Evolutionary conservation across 2,329 filamentous ascomycete genomes (phyloP).

Genomic region (Ceratocystis lukuohia): DNA sequence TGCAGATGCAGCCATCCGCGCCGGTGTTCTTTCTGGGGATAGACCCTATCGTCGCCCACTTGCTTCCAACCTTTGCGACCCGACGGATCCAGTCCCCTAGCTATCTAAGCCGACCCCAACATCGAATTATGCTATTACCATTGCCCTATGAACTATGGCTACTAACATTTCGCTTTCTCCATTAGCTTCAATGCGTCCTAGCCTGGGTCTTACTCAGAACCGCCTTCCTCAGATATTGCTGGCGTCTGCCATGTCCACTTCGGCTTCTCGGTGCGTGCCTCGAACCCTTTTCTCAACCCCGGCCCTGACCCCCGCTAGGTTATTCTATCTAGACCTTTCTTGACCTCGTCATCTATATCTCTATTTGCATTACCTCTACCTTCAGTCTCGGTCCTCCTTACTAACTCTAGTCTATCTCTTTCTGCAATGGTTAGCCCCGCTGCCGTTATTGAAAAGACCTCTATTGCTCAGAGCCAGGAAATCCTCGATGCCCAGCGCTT

Average conservation of each 20-base stretch:
- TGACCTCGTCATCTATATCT: not conserved
- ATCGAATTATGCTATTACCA: not conserved
- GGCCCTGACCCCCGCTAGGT: not conserved
- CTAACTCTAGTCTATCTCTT: slow-evolving; percentile 14
- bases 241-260: slow-evolving; percentile 30
- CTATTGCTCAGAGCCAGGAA: slow-evolving; percentile 38
- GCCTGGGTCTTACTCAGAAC: slow-evolving; percentile 24
- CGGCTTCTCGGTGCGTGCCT: slow-evolving; percentile 35
- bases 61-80: not conserved
- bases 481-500: slow-evolving; percentile 74
- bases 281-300: not conserved
- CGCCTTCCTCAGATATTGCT: slow-evolving; percentile 35
- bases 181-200: slow-evolving; percentile 18
- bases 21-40: too few species aligned
- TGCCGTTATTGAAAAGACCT: slow-evolving; percentile 45
- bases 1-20: too few species aligned
- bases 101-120: not conserved
- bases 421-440: slow-evolving; percentile 29
- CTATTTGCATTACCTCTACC: not conserved
- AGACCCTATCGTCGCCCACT: too few species aligned
- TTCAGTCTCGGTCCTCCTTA: not conserved
- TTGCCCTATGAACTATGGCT: not conserved
- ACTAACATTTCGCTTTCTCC: not conserved
- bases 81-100: not conserved
- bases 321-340: not conserved